phyloP scores from a whole-genome alignment of 768 basidiomycete genomes.

The Boletus eberwhitei region DNA sequence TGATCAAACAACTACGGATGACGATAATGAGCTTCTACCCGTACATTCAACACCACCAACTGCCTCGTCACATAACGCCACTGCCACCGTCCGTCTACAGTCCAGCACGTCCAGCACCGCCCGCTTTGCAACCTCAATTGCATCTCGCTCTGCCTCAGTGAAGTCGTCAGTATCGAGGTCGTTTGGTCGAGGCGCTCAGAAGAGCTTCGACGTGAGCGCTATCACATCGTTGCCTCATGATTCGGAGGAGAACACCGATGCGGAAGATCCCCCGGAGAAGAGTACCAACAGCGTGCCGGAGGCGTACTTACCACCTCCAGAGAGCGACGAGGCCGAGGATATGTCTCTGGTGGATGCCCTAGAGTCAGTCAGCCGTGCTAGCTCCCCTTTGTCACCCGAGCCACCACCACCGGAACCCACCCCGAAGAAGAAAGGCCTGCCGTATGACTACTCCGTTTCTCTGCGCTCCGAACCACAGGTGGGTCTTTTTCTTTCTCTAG shows the following conservation, averaged over 20 bases:
- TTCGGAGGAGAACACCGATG: conserved; percentile 34
- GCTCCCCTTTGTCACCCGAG: conserved; percentile 44
- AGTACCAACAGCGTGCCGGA: conserved; percentile 54
- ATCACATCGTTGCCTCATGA: conserved; percentile 51
- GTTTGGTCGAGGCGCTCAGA: conserved; percentile 32
- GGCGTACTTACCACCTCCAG: conserved; percentile 48
- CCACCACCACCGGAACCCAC: conserved; percentile 36
- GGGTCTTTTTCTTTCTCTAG: conserved; percentile 12
- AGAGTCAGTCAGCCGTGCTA: conserved; percentile 51
- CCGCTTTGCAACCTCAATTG: conserved; percentile 52
- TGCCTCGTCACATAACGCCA: conserved; percentile 46
- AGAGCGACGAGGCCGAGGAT: conserved; percentile 41
- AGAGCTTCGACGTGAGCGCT: conserved; percentile 59
- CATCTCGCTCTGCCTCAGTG: conserved; percentile 38
- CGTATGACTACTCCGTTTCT: conserved; percentile 53
- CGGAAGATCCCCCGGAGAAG: conserved; percentile 36
- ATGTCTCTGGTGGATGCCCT: conserved; percentile 57
- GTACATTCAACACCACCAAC: conserved; percentile 66
- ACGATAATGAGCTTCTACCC: conserved; percentile 46
- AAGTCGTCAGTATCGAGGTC: conserved; percentile 36
- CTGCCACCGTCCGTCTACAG: conserved; percentile 49
- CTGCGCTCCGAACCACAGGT: conserved; percentile 63
- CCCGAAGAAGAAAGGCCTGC: conserved; percentile 48
- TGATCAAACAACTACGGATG: conserved; percentile 38
- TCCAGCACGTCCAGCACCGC: conserved; percentile 48